phyloP scores from a whole-genome alignment of 2,329 filamentous ascomycete species.

The Epichloe scottii region DNA sequence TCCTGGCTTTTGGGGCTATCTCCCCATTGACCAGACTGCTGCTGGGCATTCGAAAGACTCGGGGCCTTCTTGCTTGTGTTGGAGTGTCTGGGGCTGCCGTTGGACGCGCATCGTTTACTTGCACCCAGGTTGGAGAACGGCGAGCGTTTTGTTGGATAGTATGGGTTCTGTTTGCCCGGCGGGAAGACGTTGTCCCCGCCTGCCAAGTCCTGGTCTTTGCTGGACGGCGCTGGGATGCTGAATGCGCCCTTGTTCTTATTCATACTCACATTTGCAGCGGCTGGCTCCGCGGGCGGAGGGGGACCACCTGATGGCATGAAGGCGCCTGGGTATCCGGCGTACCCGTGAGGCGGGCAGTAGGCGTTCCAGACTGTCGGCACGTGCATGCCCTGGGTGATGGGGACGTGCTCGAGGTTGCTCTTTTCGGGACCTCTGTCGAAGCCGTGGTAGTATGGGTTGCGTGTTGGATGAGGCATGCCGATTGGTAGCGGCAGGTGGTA shows the following conservation, averaged over 20 bases:
- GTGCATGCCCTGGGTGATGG: slow-evolving; percentile 19
- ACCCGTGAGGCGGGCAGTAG: slow-evolving; percentile 11
- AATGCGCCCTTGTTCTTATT: slow-evolving; percentile 8
- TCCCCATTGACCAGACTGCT: neutral
- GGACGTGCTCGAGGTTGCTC: slow-evolving; percentile 14
- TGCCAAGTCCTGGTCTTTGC: slow-evolving; percentile 12
- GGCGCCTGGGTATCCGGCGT: slow-evolving; percentile 7
- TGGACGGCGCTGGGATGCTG: slow-evolving; percentile 6
- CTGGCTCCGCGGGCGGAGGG: neutral
- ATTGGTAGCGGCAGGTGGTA: slow-evolving; percentile 23
- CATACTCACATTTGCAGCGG: neutral
- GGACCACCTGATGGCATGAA: neutral
- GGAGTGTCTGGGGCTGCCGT: slow-evolving; percentile 1
- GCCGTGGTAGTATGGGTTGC: slow-evolving; percentile 31
- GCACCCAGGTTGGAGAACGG: slow-evolving; percentile 11
- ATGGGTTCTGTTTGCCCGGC: slow-evolving; percentile 14
- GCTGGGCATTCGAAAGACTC: neutral
- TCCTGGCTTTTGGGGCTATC: neutral
- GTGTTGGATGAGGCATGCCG: slow-evolving; percentile 29
- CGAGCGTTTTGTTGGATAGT: slow-evolving; percentile 15
- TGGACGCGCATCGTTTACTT: neutral
- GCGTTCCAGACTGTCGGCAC: slow-evolving; percentile 11
- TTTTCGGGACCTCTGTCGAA: slow-evolving; percentile 14
- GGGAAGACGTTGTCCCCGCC: slow-evolving; percentile 20
- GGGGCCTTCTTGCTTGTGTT: slow-evolving; percentile 2